These are phyloP conservation scores for Hydrangea macrophylla DNA, from an alignment of 148 eudicot genomes.

Conservation along the genomic window DNA sequence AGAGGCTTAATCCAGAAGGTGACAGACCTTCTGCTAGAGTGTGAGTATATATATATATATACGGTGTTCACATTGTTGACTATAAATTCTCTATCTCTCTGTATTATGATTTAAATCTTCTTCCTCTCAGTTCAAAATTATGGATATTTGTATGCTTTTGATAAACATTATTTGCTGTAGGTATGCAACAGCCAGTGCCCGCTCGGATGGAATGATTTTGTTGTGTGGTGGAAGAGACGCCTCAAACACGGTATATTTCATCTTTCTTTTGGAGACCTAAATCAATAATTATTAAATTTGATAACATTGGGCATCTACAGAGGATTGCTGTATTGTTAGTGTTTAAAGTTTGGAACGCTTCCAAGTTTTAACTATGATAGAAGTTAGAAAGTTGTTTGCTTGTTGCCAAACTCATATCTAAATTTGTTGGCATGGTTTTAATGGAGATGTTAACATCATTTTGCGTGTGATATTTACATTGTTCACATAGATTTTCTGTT, in stretches of 20 bases:
- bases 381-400: no score
- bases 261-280: slow-evolving; percentile 13
- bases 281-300: slow-evolving; percentile 1
- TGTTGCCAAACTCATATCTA: neutral
- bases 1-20: slow-evolving; percentile 87
- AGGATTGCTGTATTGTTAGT: neutral
- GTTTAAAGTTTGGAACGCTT: no score
- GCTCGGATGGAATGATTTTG: slow-evolving; percentile 97
- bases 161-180: slow-evolving; percentile 28
- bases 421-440: neutral
- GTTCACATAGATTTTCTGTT: neutral
- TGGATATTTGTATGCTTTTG: neutral
- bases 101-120: neutral
- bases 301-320: neutral
- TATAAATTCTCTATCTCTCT: neutral
- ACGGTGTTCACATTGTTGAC: neutral
- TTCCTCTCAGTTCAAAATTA: neutral
- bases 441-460: neutral
- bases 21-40: slow-evolving; percentile 98
- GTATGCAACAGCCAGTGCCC: slow-evolving; percentile 98
- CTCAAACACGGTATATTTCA: slow-evolving; percentile 67
- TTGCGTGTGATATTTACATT: neutral
- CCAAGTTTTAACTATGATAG: no score
- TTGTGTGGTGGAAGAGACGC: slow-evolving; percentile 97
- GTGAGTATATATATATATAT: slow-evolving; percentile 52